Percentiles rank a stretch among this genome's conserved stretches.
Evolutionary conservation across 139 green algal species (phyloP).

Genomic region (Pseudopediastrum boryanum): DNA sequence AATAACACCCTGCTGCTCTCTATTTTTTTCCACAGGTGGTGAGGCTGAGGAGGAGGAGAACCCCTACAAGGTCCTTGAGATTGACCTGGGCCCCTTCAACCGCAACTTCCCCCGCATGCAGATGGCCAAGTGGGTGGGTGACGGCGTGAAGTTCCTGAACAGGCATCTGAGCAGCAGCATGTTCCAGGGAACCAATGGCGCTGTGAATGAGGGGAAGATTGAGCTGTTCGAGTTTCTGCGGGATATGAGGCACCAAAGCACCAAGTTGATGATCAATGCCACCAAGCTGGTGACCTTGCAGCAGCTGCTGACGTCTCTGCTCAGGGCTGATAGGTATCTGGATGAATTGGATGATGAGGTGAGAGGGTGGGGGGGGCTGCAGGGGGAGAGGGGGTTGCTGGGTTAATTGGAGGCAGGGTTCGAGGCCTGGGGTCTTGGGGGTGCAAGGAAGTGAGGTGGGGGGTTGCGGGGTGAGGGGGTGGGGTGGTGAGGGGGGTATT

Average conservation of each 20-base stretch:
- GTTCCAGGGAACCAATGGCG: slow-evolving; percentile 43
- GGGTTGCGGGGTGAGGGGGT: too few relatives aligned
- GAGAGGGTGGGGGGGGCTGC: slow-evolving; percentile 34
- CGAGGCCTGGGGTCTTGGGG: too few relatives aligned
- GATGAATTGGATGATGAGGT: slow-evolving; percentile 55
- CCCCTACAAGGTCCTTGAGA: slow-evolving; percentile 52
- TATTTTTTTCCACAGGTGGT: neutral
- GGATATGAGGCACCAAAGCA: slow-evolving; percentile 51
- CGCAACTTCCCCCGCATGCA: slow-evolving; percentile 62
- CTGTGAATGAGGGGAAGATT: slow-evolving; percentile 26
- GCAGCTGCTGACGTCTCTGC: slow-evolving; percentile 47
- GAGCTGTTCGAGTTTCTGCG: slow-evolving; percentile 61
- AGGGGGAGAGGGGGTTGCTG: too few relatives aligned
- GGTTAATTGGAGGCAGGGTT: too few relatives aligned
- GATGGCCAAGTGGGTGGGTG: slow-evolving; percentile 66
- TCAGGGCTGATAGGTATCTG: slow-evolving; percentile 54
- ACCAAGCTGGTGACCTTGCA: slow-evolving; percentile 31
- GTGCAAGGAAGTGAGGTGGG: too few relatives aligned
- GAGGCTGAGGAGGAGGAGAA: slow-evolving; percentile 4
- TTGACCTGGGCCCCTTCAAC: slow-evolving; percentile 80
- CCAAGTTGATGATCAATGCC: slow-evolving; percentile 55
- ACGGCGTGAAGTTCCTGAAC: slow-evolving; percentile 86
- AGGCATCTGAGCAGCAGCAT: slow-evolving; percentile 60
- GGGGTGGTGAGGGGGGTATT: too few relatives aligned
- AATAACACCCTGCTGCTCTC: slow-evolving; percentile 19